A percentile compares a stretch with the other conserved stretches of the same genome.
These are phyloP conservation scores for Astragalus membranaceus DNA, from an alignment of 306 rosid species.

Conservation along the genomic window DNA sequence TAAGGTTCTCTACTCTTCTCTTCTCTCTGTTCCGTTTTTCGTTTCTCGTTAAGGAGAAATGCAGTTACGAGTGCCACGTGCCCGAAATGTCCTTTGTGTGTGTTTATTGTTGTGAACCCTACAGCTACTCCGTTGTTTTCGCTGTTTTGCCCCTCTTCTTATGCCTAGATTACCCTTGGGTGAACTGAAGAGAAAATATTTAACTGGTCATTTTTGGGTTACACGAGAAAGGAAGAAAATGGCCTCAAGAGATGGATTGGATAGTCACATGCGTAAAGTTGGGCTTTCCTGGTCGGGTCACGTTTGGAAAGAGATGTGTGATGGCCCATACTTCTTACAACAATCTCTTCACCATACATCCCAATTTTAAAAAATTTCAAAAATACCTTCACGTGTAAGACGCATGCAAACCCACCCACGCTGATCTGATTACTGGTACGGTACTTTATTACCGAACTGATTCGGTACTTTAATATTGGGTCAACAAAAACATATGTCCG, in stretches of 20 bases:
- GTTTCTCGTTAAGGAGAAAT: constrained; percentile 27
- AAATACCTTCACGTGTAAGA: no score
- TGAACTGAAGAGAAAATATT: no score
- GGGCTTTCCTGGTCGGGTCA: constrained; percentile 12
- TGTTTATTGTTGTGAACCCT: background rate
- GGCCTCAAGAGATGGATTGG: background rate
- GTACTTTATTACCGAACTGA: no score
- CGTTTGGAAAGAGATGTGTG: background rate
- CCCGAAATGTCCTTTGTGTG: background rate
- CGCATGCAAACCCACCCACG: no score
- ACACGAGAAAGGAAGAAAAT: constrained; percentile 1
- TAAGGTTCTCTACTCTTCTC: constrained; percentile 12
- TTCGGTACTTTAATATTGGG: no score
- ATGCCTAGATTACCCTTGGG: background rate
- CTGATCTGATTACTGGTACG: no score
- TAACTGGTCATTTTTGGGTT: no score
- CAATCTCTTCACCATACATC: no score
- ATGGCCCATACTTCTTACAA: no score
- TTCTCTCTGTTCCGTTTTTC: constrained; percentile 7
- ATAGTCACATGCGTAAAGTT: constrained; percentile 12
- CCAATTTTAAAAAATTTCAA: no score
- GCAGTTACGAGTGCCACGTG: constrained; percentile 33
- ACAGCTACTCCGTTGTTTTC: background rate
- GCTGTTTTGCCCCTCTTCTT: background rate
- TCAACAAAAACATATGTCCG: no score